Evolutionary conservation across 2,329 filamentous ascomycete genomes (phyloP), one percentile per base, ranked within the genome.

Genomic region (Xylaria sp.): DNA sequence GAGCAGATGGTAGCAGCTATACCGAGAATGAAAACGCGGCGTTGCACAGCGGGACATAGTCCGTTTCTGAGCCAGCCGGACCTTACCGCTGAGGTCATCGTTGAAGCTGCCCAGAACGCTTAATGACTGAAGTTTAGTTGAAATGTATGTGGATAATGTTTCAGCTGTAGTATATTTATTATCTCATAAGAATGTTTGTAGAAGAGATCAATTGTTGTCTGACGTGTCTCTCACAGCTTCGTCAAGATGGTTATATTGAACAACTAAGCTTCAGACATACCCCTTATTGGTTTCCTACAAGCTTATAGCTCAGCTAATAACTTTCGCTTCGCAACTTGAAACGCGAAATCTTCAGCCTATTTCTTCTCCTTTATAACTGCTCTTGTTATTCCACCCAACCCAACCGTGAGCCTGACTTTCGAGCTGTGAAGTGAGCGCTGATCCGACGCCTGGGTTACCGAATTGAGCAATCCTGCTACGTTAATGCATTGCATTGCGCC

Each of bases 31-130:
- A 66, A 50, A 25, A 53, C 39, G 5, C 29, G 58, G 20, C 62
- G 62, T 25, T 68, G 66, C 17, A 36, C 38, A 3, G 57, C 66
- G 15, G 66, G 47, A 29, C 58, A 66, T 47, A 68, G 66, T 33
- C 66, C 66, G 1, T 66, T 68, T 50, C 20, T 66, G 9, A 66
- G 66, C 17, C 66, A 57, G 33, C 62, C 63, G 3, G 59, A 63
- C n/a, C 13, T 50, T 13, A 66, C 63, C 9, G 29, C 42, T 0
- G 58, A 63, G 3, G 53, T 66, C 11, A 68, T 68, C 11, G 36
- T 55, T 36, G 55, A 66, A 13, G 55, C 45, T 42, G 56, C 55
- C 20, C 39, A 39, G 11, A 33, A 59, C n/a, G 20, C 20, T 22
- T 39, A 55, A 29, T 49, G 38, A 47, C 3, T 2, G 11, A 38